These are phyloP conservation scores for Ophiocordyceps unilateralis DNA, from an alignment of 2,329 filamentous ascomycete genomes.

Conservation along the genomic window DNA sequence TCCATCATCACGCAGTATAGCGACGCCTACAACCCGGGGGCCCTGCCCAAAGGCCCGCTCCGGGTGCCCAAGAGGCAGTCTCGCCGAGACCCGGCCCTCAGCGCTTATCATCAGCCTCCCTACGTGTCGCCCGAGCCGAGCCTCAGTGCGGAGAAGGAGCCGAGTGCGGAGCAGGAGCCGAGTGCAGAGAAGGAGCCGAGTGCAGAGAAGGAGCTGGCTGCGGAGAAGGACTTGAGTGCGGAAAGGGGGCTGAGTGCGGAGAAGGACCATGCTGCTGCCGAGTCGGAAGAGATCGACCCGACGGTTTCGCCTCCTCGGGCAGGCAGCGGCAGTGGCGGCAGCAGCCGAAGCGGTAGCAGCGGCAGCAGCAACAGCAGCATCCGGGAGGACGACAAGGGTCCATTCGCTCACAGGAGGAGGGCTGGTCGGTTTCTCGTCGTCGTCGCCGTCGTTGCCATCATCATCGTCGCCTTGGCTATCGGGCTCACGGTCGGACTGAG, in stretches of 20 bases:
- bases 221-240: too few species aligned
- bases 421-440: conserved; percentile 17
- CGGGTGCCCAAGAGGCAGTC: conserved; percentile 14
- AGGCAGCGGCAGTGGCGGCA: conserved; percentile 5
- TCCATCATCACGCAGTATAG: conserved; percentile 20
- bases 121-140: conserved; percentile 5
- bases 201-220: too few species aligned
- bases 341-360: neutral
- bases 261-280: neutral
- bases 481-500: conserved; percentile 23
- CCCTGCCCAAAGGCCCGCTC: conserved; percentile 9
- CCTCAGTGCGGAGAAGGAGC: neutral
- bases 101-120: conserved; percentile 9
- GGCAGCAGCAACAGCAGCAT: conserved; percentile 1
- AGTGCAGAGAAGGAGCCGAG: too few species aligned
- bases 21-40: conserved; percentile 5
- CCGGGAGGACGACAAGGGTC: conserved; percentile 4
- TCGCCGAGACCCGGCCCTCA: conserved; percentile 7
- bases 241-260: too few species aligned
- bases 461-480: conserved; percentile 18
- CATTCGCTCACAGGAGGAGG: conserved; percentile 6
- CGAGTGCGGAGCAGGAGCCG: too few species aligned
- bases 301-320: conserved; percentile 1
- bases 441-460: conserved; percentile 11
- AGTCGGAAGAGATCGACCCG: neutral